Evolutionary conservation across 768 basidiomycete species (phyloP).

Genomic region (Mrakia hoshinonis): DNA sequence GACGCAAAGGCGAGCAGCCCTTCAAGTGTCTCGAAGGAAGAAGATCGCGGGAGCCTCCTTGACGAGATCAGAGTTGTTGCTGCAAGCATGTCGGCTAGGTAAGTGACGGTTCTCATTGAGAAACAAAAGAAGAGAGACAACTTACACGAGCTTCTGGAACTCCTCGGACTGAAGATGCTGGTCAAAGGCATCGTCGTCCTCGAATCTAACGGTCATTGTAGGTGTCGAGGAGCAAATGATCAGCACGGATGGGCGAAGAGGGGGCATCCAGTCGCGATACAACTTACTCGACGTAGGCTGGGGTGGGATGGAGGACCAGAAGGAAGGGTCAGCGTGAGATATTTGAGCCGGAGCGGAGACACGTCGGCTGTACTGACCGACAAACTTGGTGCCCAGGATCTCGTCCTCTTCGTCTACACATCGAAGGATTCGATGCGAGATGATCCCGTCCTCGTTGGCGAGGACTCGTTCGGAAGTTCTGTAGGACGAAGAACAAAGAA

Average conservation of each 20-base stretch:
- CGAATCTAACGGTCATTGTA: not conserved
- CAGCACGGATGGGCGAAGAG: not conserved
- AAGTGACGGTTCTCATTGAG: not conserved
- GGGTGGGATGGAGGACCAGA: not conserved
- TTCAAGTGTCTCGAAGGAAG: slow-evolving; percentile 8
- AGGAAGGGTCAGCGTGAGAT: not conserved
- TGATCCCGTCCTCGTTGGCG: slow-evolving; percentile 16
- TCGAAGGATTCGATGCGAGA: slow-evolving; percentile 19
- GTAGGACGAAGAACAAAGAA: not conserved
- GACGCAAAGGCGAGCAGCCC: not conserved
- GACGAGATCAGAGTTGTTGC: slow-evolving; percentile 7
- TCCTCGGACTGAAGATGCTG: slow-evolving; percentile 8
- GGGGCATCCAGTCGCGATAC: no score
- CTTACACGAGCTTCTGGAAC: slow-evolving; percentile 15
- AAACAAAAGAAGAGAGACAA: not conserved
- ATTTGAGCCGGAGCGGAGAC: not conserved
- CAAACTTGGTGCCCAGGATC: slow-evolving; percentile 1
- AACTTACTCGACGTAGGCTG: slow-evolving; percentile 15
- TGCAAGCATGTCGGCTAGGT: not conserved
- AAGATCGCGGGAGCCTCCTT: slow-evolving; percentile 10
- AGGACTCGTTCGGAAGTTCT: slow-evolving; percentile 13
- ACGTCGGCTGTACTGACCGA: not conserved
- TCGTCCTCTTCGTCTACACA: slow-evolving; percentile 21
- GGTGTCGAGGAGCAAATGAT: not conserved
- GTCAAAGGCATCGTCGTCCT: slow-evolving; percentile 23